Base-by-base conservation (phyloP, 352 stramenopile genomes). In the Achlya hypogyna region DNA sequence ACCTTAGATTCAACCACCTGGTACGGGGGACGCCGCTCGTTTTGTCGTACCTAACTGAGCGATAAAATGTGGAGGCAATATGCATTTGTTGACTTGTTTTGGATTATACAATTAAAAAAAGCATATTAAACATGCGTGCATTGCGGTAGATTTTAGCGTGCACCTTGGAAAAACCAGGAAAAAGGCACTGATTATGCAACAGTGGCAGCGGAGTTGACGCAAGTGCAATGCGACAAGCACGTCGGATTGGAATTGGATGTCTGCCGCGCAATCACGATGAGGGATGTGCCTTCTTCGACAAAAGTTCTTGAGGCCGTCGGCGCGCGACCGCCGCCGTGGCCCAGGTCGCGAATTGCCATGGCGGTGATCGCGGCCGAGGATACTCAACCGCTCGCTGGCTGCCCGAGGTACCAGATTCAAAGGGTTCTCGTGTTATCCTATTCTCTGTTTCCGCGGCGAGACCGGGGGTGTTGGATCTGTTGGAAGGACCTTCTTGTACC, bases 301-400 rank as follows among this genome's bases (percentile, higher is more conserved):
- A 49, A 56, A 56, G 49, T 56, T 56, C 49, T 56, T 56, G 49
- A 56, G 49, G 49, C n/a, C n/a, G n/a, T n/a, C n/a, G n/a, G n/a
- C n/a, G n/a, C n/a, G n/a, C n/a, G n/a, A n/a, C n/a, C n/a, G n/a
- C n/a, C n/a, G n/a, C n/a, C n/a, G n/a, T n/a, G n/a, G n/a, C n/a
- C n/a, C n/a, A n/a, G n/a, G n/a, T n/a, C n/a, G n/a, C n/a, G n/a
- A n/a, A n/a, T n/a, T n/a, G n/a, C n/a, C n/a, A n/a, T n/a, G n/a
- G n/a, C n/a, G n/a, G n/a, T n/a, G n/a, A n/a, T n/a, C n/a, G n/a
- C n/a, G n/a, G n/a, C n/a, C n/a, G n/a, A n/a, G n/a, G n/a, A n/a
- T n/a, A n/a, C n/a, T n/a, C n/a, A n/a, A n/a, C n/a, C n/a, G n/a
- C n/a, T n/a, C n/a, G n/a, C n/a, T 9, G 38, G 2, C 2, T 45